Evolutionary conservation across 257 asterid species (phyloP).

Genomic region (Solanum etuberosum): DNA sequence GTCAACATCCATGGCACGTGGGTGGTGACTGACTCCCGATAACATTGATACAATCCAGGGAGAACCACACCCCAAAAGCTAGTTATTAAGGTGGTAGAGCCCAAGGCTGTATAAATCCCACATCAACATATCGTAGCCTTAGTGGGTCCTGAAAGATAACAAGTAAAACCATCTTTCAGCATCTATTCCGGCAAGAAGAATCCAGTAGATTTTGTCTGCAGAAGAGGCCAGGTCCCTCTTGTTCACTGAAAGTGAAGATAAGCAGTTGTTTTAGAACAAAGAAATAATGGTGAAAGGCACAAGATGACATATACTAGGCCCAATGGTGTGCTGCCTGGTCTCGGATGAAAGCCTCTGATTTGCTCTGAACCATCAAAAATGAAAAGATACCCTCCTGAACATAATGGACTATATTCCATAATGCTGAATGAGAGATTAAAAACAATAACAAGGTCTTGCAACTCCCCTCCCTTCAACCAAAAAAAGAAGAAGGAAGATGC

Average conservation of each 20-base stretch:
- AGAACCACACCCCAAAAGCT: neutral
- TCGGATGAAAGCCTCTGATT: neutral
- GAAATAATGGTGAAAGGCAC: neutral
- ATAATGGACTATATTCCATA: neutral
- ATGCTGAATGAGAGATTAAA: neutral
- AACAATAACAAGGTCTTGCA: neutral
- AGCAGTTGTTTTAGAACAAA: neutral
- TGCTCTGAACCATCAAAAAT: neutral
- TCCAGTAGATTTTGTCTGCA: slow-evolving; percentile 15
- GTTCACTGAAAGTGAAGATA: slow-evolving; percentile 27
- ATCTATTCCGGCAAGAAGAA: slow-evolving; percentile 21
- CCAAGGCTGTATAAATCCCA: neutral
- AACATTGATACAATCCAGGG: neutral
- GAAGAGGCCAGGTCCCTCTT: slow-evolving; percentile 14
- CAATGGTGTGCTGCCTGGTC: neutral
- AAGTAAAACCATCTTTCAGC: slow-evolving; percentile 13
- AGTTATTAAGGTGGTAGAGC: neutral
- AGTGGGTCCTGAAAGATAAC: neutral
- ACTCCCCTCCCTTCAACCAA: neutral
- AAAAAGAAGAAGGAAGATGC: neutral
- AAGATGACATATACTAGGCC: neutral
- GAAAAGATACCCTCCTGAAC: neutral
- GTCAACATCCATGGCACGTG: neutral
- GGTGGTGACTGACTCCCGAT: neutral
- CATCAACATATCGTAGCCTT: neutral